phyloP scores from a whole-genome alignment of 139 green algal genomes.

The Picochlorum sp. region DNA sequence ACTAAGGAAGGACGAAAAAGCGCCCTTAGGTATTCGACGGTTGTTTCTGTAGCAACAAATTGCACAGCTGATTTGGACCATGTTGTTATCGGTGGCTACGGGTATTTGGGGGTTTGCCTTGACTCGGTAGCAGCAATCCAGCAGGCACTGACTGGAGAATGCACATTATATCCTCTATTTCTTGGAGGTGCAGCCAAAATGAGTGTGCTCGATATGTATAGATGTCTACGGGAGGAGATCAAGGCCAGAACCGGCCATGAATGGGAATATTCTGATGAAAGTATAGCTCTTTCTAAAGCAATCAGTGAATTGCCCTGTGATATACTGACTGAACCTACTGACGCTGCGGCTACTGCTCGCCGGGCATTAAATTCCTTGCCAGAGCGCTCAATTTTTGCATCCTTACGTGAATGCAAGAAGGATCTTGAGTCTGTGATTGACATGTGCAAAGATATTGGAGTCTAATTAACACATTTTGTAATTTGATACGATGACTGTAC shows the following conservation, averaged over 20 bases:
- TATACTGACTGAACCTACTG: too few relatives aligned
- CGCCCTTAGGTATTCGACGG: not conserved
- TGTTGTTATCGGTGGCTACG: slow-evolving; percentile 10
- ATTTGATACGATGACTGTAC: too few relatives aligned
- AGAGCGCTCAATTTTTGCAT: too few relatives aligned
- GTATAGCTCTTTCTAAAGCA: too few relatives aligned
- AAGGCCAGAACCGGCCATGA: not conserved
- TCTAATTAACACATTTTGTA: too few relatives aligned
- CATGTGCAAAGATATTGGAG: too few relatives aligned
- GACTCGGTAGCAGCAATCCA: slow-evolving; percentile 8
- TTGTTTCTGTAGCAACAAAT: not conserved
- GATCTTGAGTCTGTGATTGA: too few relatives aligned
- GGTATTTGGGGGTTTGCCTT: not conserved
- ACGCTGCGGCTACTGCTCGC: too few relatives aligned
- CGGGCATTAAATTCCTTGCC: too few relatives aligned
- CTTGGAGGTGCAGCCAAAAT: slow-evolving; percentile 11
- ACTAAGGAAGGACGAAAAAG: not conserved
- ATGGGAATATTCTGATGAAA: too few relatives aligned
- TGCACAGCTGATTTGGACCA: not conserved
- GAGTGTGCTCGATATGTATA: not conserved
- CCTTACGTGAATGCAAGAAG: too few relatives aligned
- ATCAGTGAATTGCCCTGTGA: too few relatives aligned
- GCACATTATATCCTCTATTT: slow-evolving; percentile 13
- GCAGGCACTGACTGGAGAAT: slow-evolving; percentile 1
- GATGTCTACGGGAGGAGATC: not conserved